A percentile compares a stretch with the other conserved stretches of the same genome.
Conservation (phyloP, 176 grass and related monocot genomes). For the Bonia amplexicaulis region DNA sequence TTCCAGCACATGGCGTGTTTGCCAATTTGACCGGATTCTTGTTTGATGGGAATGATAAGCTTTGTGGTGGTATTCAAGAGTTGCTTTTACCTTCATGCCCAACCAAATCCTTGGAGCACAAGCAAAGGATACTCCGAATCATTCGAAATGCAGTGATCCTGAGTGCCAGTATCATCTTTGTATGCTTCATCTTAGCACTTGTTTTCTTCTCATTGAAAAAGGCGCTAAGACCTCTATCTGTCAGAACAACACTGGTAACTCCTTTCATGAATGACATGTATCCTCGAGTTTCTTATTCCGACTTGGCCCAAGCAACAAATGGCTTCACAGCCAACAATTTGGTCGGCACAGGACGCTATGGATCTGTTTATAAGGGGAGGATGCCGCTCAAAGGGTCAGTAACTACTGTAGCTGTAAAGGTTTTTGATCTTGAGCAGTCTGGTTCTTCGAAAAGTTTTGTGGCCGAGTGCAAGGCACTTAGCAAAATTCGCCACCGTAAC, state of each 20-base stretch:
- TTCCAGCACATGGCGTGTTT: conserved; percentile 46
- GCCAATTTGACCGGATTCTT: conserved; percentile 32
- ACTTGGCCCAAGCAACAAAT: conserved; percentile 35
- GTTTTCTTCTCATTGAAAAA: not conserved
- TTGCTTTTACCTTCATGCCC: conserved; percentile 35
- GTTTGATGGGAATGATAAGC: conserved; percentile 36
- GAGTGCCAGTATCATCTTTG: not conserved
- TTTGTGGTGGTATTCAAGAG: conserved; percentile 41
- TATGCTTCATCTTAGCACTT: not conserved
- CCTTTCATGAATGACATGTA: not conserved
- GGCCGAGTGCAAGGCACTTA: conserved; percentile 33
- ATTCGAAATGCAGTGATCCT: conserved; percentile 8
- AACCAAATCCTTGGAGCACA: not conserved
- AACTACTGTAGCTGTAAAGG: conserved; percentile 35
- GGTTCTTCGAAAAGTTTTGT: conserved; percentile 41
- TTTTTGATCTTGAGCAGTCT: conserved; percentile 29
- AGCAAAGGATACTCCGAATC: not conserved
- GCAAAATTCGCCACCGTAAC: conserved; percentile 50
- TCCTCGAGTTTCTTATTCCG: conserved; percentile 30
- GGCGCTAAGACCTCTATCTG: not conserved
- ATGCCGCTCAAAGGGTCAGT: not conserved
- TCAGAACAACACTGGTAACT: not conserved
- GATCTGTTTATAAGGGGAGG: conserved; percentile 42
- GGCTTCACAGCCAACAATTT: conserved; percentile 30
- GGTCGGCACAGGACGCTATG: conserved; percentile 34